Conservation (phyloP, 352 stramenopile species). For the Globisporangium carolinianum region DNA sequence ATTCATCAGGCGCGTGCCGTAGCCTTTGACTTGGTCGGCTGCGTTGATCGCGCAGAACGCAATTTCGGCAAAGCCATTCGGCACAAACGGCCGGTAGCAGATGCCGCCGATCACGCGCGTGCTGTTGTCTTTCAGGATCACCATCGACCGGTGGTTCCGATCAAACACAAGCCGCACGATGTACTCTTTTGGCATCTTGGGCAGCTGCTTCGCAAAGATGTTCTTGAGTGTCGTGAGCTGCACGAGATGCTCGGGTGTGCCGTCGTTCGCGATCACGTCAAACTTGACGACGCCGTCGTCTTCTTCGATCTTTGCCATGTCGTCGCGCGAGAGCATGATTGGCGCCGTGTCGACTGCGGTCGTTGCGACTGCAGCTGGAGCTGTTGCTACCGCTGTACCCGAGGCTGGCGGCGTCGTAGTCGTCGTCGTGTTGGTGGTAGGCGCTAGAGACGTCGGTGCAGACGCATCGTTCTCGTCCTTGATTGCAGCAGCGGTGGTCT, state of each 20-base stretch:
- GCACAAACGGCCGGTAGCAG: constrained; percentile 94
- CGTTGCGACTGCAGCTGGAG: neutral
- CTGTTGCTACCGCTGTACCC: too few species aligned
- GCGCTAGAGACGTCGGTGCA: too few species aligned
- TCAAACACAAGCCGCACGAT: constrained; percentile 99
- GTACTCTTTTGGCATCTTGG: constrained; percentile 99
- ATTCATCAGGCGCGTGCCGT: constrained; percentile 99
- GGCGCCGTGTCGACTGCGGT: constrained; percentile 11
- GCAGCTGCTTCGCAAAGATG: constrained; percentile 96
- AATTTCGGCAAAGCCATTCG: constrained; percentile 98
- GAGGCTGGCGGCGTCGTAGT: too few species aligned
- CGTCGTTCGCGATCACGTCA: constrained; percentile 90
- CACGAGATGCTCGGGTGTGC: constrained; percentile 78
- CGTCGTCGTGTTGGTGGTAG: too few species aligned
- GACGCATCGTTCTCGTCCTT: too few species aligned
- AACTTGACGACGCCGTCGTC: constrained; percentile 75
- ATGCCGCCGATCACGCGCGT: constrained; percentile 96
- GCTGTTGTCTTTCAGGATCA: constrained; percentile 86
- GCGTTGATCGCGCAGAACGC: constrained; percentile 98
- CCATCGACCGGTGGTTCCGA: constrained; percentile 89
- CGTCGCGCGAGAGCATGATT: constrained; percentile 73
- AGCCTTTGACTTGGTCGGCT: constrained; percentile 94
- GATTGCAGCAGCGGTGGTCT: too few species aligned
- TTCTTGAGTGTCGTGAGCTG: constrained; percentile 96
- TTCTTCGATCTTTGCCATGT: constrained; percentile 87